Percentiles rank a stretch among this genome's conserved stretches.
Evolutionary conservation across 352 stramenopile species (phyloP).

Genomic region (Phytophthora tubulina): DNA sequence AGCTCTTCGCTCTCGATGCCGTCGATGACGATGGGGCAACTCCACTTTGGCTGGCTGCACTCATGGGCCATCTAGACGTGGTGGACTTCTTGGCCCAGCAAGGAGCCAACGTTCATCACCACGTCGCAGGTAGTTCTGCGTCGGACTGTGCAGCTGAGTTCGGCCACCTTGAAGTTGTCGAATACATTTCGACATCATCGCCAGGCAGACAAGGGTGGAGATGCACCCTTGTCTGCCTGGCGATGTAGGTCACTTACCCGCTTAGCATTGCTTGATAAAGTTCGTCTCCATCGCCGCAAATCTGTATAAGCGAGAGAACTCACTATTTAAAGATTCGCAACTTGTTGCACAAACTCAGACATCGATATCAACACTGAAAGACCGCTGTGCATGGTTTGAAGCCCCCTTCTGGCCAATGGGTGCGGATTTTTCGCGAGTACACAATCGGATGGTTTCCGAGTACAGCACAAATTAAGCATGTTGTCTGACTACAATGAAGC

Average conservation of each 20-base stretch:
- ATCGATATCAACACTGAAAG: no score
- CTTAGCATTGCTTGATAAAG: constrained; percentile 19
- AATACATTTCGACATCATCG: constrained; percentile 44
- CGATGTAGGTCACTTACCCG: constrained; percentile 24
- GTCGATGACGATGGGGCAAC: constrained; percentile 44
- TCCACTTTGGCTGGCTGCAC: constrained; percentile 49
- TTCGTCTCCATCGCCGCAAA: neutral
- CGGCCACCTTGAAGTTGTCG: constrained; percentile 45
- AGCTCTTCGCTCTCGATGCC: constrained; percentile 41
- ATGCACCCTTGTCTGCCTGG: no score
- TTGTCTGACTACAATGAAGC: no score
- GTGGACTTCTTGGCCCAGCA: constrained; percentile 48
- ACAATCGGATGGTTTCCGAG: no score
- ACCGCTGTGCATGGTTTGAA: no score
- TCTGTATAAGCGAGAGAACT: neutral
- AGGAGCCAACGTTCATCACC: constrained; percentile 39
- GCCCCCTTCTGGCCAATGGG: no score
- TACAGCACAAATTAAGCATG: no score
- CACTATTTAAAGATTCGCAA: no score
- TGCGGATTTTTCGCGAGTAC: no score
- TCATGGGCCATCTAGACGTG: constrained; percentile 46
- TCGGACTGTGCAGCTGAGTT: constrained; percentile 44
- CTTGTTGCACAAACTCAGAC: no score
- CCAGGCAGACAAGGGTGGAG: constrained; percentile 14
- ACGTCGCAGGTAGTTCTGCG: constrained; percentile 30